These are phyloP conservation scores for Psilocybe cubensis DNA, from an alignment of 768 basidiomycete genomes.

Conservation along the genomic window DNA sequence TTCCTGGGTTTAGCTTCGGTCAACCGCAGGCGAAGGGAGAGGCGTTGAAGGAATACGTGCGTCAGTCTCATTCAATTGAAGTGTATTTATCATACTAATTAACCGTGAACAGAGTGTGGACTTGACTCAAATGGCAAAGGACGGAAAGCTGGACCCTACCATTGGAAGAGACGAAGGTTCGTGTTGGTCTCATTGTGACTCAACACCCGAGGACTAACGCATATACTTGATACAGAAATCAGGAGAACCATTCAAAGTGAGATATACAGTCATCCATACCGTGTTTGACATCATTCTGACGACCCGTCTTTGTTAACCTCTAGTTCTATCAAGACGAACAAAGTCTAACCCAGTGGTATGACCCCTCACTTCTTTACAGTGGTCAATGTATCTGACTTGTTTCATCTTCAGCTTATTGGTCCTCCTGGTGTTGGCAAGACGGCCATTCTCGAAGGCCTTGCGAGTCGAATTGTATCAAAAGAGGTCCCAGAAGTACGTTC, in stretches of 20 bases:
- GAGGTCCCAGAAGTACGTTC: slow-evolving; percentile 87
- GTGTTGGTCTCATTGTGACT: neutral
- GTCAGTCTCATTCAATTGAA: slow-evolving; percentile 18
- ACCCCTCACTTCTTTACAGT: neutral
- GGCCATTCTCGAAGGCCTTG: slow-evolving; percentile 88
- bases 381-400: neutral
- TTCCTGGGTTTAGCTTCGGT: slow-evolving; percentile 62
- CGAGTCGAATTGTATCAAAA: slow-evolving; percentile 82
- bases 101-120: slow-evolving; percentile 64
- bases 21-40: slow-evolving; percentile 80
- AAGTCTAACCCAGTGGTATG: slow-evolving; percentile 91
- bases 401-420: slow-evolving; percentile 62
- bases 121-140: slow-evolving; percentile 79
- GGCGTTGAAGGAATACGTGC: slow-evolving; percentile 77
- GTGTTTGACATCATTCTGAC: neutral
- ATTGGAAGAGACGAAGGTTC: slow-evolving; percentile 88
- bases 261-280: slow-evolving; percentile 21
- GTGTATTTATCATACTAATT: neutral
- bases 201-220: neutral
- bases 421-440: slow-evolving; percentile 94
- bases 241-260: slow-evolving; percentile 88
- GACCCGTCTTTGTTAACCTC: neutral
- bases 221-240: slow-evolving; percentile 56
- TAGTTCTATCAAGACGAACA: slow-evolving; percentile 85
- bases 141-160: slow-evolving; percentile 88